phyloP scores from a whole-genome alignment of 2,329 filamentous ascomycete species.

The Dactylellina cionopaga region DNA sequence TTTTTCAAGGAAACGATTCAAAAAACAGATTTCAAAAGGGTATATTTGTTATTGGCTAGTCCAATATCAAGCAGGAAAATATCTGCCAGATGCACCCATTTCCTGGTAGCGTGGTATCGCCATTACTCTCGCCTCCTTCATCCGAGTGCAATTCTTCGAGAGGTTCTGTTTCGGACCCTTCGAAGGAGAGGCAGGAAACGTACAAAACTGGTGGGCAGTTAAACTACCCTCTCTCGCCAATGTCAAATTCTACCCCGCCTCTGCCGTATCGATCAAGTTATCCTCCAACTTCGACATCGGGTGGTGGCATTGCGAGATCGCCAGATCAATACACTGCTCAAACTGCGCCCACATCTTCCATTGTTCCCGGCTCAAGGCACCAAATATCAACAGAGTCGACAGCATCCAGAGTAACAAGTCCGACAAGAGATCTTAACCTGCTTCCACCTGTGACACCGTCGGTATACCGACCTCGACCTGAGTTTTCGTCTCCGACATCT shows the following conservation, averaged over 20 bases:
- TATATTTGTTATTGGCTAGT: conserved; percentile 51
- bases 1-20: conserved; percentile 20
- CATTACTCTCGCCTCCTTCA: conserved; percentile 51
- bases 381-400: conserved; percentile 49
- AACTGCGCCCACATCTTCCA: conserved; percentile 8
- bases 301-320: conserved; percentile 53
- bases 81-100: conserved; percentile 51
- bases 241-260: conserved; percentile 73
- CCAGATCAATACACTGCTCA: conserved; percentile 39
- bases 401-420: conserved; percentile 48
- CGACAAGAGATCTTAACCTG: conserved; percentile 27
- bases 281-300: conserved; percentile 47
- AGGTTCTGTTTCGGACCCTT: conserved; percentile 40
- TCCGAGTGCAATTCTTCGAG: conserved; percentile 52
- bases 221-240: conserved; percentile 75
- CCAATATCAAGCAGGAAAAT: conserved; percentile 50
- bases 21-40: conserved; percentile 21
- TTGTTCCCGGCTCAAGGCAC: conserved; percentile 27
- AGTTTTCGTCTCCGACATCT: conserved; percentile 52
- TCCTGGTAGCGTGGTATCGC: conserved; percentile 51
- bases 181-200: conserved; percentile 49
- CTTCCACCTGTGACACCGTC: conserved; percentile 39
- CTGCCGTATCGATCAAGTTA: conserved; percentile 55
- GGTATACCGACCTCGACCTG: conserved; percentile 39
- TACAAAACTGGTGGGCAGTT: conserved; percentile 48